A percentile compares a stretch with the other conserved stretches of the same genome.
Conservation (phyloP, 129 eudicot species). For the Pittosporum tobira region DNA sequence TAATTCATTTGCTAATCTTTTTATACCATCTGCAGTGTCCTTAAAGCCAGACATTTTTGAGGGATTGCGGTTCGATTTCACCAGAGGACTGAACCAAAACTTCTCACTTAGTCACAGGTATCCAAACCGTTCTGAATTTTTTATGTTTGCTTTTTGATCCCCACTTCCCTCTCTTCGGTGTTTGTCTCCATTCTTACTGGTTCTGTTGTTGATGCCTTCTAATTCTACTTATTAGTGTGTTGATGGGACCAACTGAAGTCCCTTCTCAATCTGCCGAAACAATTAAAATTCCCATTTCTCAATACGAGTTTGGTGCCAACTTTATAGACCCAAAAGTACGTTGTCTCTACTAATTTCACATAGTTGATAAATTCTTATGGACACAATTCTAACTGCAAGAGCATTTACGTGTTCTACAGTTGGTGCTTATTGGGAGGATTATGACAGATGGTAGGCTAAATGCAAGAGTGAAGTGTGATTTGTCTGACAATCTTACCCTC, state of each 20-base stretch:
- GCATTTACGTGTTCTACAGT: constrained; percentile 35
- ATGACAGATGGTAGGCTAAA: constrained; percentile 83
- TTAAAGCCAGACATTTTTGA: constrained; percentile 87
- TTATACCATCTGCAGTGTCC: constrained; percentile 41
- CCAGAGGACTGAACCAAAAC: constrained; percentile 65
- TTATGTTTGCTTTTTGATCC: neutral
- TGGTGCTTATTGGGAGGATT: constrained; percentile 88
- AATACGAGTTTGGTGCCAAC: constrained; percentile 95
- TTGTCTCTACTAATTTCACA: neutral
- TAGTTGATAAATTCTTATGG: neutral
- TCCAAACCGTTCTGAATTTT: neutral
- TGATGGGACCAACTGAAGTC: constrained; percentile 91
- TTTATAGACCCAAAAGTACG: constrained; percentile 81
- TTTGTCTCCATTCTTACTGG: neutral
- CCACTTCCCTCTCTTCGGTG: neutral
- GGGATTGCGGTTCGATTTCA: constrained; percentile 91
- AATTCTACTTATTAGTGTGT: constrained; percentile 30
- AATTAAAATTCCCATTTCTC: constrained; percentile 66
- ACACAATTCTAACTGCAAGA: constrained; percentile 8
- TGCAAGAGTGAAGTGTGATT: constrained; percentile 87
- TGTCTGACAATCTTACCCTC: constrained; percentile 70
- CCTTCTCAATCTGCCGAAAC: constrained; percentile 76
- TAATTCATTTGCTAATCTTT: neutral
- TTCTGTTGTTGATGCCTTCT: neutral
- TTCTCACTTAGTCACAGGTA: constrained; percentile 92